Evolutionary conservation across 768 basidiomycete genomes (phyloP).

Genomic region (Suillus hirtellus): DNA sequence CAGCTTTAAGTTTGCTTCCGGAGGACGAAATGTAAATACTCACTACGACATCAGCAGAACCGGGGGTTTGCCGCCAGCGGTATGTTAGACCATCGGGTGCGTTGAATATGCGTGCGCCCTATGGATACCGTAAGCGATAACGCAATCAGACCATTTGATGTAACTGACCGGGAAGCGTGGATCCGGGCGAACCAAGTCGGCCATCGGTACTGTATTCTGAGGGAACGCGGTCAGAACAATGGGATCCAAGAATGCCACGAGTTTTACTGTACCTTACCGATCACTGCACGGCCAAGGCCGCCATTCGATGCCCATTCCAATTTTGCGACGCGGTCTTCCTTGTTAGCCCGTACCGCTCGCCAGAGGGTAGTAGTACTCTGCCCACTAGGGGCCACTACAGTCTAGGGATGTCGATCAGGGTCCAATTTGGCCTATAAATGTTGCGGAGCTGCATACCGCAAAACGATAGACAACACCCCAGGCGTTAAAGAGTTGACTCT

Average conservation of each 20-base stretch:
- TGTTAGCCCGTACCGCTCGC: conserved; percentile 80
- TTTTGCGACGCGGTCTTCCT: conserved; percentile 86
- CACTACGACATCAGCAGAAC: conserved; percentile 60
- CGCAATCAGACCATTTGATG: conserved; percentile 11
- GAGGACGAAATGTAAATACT: conserved; percentile 26
- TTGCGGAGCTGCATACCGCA: conserved; percentile 48
- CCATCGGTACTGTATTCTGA: conserved; percentile 78
- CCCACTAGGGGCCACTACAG: conserved; percentile 59
- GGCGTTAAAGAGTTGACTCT: conserved; percentile 79
- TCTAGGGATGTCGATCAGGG: conserved; percentile 46
- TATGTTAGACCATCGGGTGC: conserved; percentile 83
- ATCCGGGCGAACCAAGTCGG: conserved; percentile 76
- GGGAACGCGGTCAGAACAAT: conserved; percentile 29
- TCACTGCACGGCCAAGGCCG: conserved; percentile 79
- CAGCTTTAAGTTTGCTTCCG: conserved; percentile 6
- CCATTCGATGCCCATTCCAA: conserved; percentile 86
- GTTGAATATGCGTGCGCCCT: conserved; percentile 72
- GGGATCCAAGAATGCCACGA: conserved; percentile 16
- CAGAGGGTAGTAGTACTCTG: conserved; percentile 76
- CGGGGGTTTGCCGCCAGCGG: conserved; percentile 73
- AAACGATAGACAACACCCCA: conserved; percentile 84
- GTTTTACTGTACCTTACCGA: conserved; percentile 66
- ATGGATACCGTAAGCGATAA: conserved; percentile 20
- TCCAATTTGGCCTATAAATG: conserved; percentile 18
- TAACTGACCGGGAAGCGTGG: conserved; percentile 56